Base-by-base conservation (phyloP, 345 rosid species). In the Noccaea caerulescens region DNA sequence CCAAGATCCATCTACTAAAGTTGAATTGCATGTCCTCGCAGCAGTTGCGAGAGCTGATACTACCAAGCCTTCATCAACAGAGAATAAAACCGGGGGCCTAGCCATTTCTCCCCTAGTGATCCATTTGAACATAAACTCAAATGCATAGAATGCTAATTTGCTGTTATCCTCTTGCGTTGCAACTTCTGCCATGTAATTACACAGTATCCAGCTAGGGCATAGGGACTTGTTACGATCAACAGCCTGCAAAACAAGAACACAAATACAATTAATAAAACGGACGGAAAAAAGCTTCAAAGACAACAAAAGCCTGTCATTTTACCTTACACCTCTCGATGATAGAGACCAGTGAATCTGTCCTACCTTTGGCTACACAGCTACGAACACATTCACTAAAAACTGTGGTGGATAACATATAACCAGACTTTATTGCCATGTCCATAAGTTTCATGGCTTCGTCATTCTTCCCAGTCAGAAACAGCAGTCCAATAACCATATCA, bases 301-400 rank as follows among this genome's bases (percentile, higher is more conserved):
- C 53, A 58, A 66, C 18, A 70, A 67, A 56, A 45, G 25, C 14
- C 57, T n/a, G 5, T 63, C 18, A 20, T 27, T 69, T 27, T 85
- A 94, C 99, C 99, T 89, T 88, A 77, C 98, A 94, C 81, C 80
- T 94, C 75, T 88, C 97, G 52, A 94, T 85, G 68, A 94, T 79
- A 9, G 93, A 82, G 44, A 76, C 88, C 77, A 94, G 75, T 7
- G 82, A 59, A 58, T 94, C 96, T 68, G 85, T 82, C 80, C 85
- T 79, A 32, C 84, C 80, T 75, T 73, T 69, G 45, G 72, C 72
- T 20, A 88, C 77, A 61, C 98, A 94, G 67, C 79, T 80, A 61
- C 53, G 66, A 44, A 89, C 83, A 70, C 89, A 91, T 0, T 80
- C 87, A 41, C 67, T 47, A 72, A 94, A 94, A 57, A 79, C 80